Percentiles rank a stretch among this genome's conserved stretches.
These are phyloP conservation scores for Xerocomus potaroensis DNA, from an alignment of 768 basidiomycete genomes.

Conservation along the genomic window DNA sequence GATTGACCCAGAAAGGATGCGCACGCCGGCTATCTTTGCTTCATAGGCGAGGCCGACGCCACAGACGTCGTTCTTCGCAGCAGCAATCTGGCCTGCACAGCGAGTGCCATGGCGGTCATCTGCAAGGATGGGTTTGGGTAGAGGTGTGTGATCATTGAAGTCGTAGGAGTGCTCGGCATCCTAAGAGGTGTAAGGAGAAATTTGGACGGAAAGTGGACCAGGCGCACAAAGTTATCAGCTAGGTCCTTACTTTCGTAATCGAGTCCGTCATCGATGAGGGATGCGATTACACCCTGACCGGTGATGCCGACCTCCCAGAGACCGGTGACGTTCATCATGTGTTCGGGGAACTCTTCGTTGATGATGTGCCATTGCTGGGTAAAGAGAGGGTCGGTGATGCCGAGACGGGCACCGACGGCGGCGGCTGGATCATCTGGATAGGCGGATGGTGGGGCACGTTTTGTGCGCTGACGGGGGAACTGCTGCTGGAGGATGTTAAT, in stretches of 20 bases:
- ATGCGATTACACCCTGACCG: conserved; percentile 80
- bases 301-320: conserved; percentile 91
- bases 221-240: conserved; percentile 84
- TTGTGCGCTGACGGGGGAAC: conserved; percentile 59
- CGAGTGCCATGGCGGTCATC: conserved; percentile 98
- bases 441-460: conserved; percentile 68
- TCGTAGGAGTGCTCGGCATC: conserved; percentile 87
- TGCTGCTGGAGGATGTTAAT: conserved; percentile 62
- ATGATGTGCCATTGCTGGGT: conserved; percentile 90
- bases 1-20: conserved; percentile 93
- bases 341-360: conserved; percentile 76
- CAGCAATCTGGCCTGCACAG: conserved; percentile 95
- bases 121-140: conserved; percentile 81
- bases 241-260: conserved; percentile 89
- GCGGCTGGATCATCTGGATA: conserved; percentile 36
- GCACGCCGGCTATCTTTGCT: conserved; percentile 88
- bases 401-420: conserved; percentile 54
- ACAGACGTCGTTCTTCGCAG: conserved; percentile 87
- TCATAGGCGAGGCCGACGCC: conserved; percentile 93
- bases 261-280: conserved; percentile 92
- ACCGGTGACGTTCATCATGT: conserved; percentile 89
- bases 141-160: conserved; percentile 87
- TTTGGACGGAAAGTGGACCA: background rate
- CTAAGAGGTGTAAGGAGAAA: conserved; percentile 37
- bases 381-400: conserved; percentile 80